These are phyloP conservation scores for Pichia rugopelliculosa DNA, from an alignment of 805 yeast species.

Conservation along the genomic window DNA sequence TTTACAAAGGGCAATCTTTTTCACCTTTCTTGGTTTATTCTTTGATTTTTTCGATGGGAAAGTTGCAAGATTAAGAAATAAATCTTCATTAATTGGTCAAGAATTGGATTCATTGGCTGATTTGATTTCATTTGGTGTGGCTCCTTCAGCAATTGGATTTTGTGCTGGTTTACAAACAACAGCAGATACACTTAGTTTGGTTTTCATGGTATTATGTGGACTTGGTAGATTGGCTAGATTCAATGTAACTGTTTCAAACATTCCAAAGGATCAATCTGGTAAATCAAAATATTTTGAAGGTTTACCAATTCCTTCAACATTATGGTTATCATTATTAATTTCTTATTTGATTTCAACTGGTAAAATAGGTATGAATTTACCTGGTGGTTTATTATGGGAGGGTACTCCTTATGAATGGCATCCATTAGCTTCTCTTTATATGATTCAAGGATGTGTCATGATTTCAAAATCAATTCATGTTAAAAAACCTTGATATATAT, in stretches of 20 bases:
- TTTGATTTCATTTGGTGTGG: slow-evolving; percentile 87
- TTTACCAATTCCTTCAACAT: slow-evolving; percentile 86
- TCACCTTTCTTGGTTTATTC: slow-evolving; percentile 82
- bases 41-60: slow-evolving; percentile 96
- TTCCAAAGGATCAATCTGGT: slow-evolving; percentile 85
- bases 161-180: slow-evolving; percentile 85
- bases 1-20: slow-evolving; percentile 81
- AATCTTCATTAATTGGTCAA: slow-evolving; percentile 91
- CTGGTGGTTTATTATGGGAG: slow-evolving; percentile 54
- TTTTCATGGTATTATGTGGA: slow-evolving; percentile 88
- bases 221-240: slow-evolving; percentile 90
- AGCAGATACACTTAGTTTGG: slow-evolving; percentile 64
- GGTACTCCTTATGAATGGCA: slow-evolving; percentile 68
- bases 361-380: slow-evolving; percentile 39
- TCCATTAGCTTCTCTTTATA: slow-evolving; percentile 54
- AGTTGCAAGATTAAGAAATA: slow-evolving; percentile 90
- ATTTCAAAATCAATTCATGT: slow-evolving; percentile 85
- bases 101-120: slow-evolving; percentile 97
- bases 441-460: slow-evolving; percentile 82
- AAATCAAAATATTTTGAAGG: slow-evolving; percentile 93
- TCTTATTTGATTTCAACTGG: slow-evolving; percentile 48
- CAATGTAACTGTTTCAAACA: slow-evolving; percentile 85
- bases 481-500: slow-evolving; percentile 57
- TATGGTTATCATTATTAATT: slow-evolving; percentile 67
- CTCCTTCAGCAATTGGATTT: slow-evolving; percentile 91